Base-by-base conservation (phyloP, 2,329 filamentous ascomycete species). In the Phialophora verrucosa region DNA sequence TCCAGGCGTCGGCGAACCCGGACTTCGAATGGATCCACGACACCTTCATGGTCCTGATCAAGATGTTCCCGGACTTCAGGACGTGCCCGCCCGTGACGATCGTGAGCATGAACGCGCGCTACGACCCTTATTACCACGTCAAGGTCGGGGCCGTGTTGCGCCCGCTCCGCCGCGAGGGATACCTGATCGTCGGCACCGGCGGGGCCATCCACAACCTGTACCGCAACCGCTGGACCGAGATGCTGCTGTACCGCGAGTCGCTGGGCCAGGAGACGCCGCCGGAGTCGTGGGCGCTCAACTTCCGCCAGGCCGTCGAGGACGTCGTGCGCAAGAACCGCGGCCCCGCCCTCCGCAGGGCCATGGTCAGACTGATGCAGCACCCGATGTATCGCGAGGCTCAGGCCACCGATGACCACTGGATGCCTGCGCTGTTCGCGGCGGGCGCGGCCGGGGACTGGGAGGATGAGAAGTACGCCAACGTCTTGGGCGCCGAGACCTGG, bases 1-100 rank as follows among this genome's bases (percentile, higher is more conserved):
- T 90, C 76, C 79, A 85, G 38, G 85, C 82, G 1, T 73, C 76
- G 3, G 77, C 75, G 1, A 87, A 90, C 73, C 71, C 80, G 0
- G 80, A 73, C 0, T 91, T 91, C 69, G 85, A 90, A 73, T 91
- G 88, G 88, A 90, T 91, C 74, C 88, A 91, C 78, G 89, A 91
- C 75, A 89, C 87, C 0, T 91, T 87, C 73, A 82, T 91, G 2
- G 84, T 91, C 64, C 79, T 90, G 8, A 88, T 90, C 73, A 82
- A 87, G 62, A 91, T 91, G 83, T 74, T 69, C 29, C 65, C 65
- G 4, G 62, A 65, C 47, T 55, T 14, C 27, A 69, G 73, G 1
- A 80, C 79, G n/a, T 89, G 86, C 71, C 89, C 89, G 1, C 89
- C 88, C 0, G 90, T 88, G 0, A 89, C 87, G 2, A 80, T 90